These are phyloP conservation scores for Paxillus involutus DNA, from an alignment of 768 basidiomycete genomes.

Conservation along the genomic window DNA sequence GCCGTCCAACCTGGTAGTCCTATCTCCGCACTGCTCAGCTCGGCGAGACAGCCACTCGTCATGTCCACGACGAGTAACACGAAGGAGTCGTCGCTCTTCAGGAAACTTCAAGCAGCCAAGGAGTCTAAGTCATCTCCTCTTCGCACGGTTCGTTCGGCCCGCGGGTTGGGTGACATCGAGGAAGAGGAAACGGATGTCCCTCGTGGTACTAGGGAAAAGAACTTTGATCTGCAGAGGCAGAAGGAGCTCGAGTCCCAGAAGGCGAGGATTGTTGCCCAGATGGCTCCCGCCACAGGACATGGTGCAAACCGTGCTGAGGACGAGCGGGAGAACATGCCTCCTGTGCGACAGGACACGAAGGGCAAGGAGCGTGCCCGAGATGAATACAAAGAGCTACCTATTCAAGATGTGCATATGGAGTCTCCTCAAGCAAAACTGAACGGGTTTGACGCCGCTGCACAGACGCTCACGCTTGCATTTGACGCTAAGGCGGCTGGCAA, in stretches of 20 bases:
- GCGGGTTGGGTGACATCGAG: conserved; percentile 46
- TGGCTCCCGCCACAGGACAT: conserved; percentile 56
- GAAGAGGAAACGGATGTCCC: conserved; percentile 40
- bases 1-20: conserved; percentile 95
- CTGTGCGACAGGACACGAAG: conserved; percentile 28
- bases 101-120: conserved; percentile 57
- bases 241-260: conserved; percentile 90
- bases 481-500: conserved; percentile 62
- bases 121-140: conserved; percentile 54
- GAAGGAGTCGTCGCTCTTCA: conserved; percentile 37
- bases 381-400: conserved; percentile 18
- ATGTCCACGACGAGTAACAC: conserved; percentile 53
- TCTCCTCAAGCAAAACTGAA: conserved; percentile 37
- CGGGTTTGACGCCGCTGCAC: conserved; percentile 67
- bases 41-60: conserved; percentile 84
- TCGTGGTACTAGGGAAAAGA: conserved; percentile 40
- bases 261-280: conserved; percentile 91
- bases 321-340: conserved; percentile 35
- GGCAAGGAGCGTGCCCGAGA: conserved; percentile 30
- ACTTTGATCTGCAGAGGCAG: conserved; percentile 43
- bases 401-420: conserved; percentile 21
- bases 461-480: conserved; percentile 58
- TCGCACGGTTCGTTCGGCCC: conserved; percentile 39
- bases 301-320: conserved; percentile 32
- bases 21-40: conserved; percentile 86